Base-by-base conservation (phyloP, 306 rosid species). In the Sicyos baderoa region DNA sequence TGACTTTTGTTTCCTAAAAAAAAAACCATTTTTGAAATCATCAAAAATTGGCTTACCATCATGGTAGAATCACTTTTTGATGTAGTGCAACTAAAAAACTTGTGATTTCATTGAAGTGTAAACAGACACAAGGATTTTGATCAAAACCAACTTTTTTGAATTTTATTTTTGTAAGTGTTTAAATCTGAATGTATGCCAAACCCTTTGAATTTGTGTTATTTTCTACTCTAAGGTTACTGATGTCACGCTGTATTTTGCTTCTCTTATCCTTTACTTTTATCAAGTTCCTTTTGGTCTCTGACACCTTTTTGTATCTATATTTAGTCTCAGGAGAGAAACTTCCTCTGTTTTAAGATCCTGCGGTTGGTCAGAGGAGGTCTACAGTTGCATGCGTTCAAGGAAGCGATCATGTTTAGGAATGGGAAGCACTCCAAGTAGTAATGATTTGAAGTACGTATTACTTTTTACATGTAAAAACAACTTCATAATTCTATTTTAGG, bases 331-430 rank as follows among this genome's bases (percentile, higher is more conserved):
- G 74, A 77, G 81, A 71, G 87, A 88, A 74, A 90, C 89, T 19
- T 77, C 72, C 54, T 86, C 96, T 54, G 82, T 75, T 79, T 78
- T 94, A 82, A 80, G 67, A 62, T 84, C 95, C 52, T 86, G 96
- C 70, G 97, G 96, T 54, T 94, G 97, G 97, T 42, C 74, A 18
- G 90, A 88, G 61, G 71, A 73, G 64, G 92, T 90, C 44, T 69
- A 35, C 70, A 83, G 71, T 57, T 88, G 71, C 76, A 88, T 94
- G 97, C 72, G 72, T 52, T 79, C 90, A 25, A 77, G 55, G 84
- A 94, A 90, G 85, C 82, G 84, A 80, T 71, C 82, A 64, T 70
- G 75, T 60, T 78, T 79, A 67, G 89, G 88, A 78, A 76, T 74
- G 8, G 87, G 78, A 66, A 70, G 72, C 70, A 7, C 76, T 75